These are phyloP conservation scores for Sideroxylon spinosum DNA, from an alignment of 179 eudicot genomes.

Conservation along the genomic window DNA sequence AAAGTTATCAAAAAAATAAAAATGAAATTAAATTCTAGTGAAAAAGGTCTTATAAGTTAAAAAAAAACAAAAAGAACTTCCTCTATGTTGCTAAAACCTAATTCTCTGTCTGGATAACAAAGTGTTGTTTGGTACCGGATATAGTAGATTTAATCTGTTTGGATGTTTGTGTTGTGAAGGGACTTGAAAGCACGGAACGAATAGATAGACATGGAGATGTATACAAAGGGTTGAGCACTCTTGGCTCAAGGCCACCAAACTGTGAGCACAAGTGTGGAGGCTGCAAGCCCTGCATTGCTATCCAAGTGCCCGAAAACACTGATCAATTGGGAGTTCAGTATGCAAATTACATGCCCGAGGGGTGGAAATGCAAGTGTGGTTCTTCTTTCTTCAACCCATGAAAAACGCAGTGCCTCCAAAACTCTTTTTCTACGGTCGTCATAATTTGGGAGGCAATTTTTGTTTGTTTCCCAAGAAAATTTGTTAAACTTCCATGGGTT, in stretches of 20 bases:
- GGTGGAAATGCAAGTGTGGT: slow-evolving; percentile 30
- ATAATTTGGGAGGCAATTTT: not conserved
- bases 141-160: not conserved
- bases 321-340: slow-evolving; percentile 18
- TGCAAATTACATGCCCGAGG: slow-evolving; percentile 25
- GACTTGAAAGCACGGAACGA: slow-evolving; percentile 2
- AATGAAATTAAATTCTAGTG: no score
- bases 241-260: slow-evolving; percentile 39
- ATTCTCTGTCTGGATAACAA: not conserved
- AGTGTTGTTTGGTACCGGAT: no score
- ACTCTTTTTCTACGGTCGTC: no score
- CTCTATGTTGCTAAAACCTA: not conserved
- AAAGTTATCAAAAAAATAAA: no score
- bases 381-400: slow-evolving; percentile 26
- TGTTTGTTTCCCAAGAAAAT: not conserved
- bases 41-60: no score
- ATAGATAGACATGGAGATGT: not conserved
- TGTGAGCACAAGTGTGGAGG: slow-evolving; percentile 30
- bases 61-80: no score
- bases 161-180: not conserved
- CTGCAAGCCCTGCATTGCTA: slow-evolving; percentile 27
- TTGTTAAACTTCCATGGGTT: not conserved
- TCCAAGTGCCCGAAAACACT: slow-evolving; percentile 28
- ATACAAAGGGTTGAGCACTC: slow-evolving; percentile 9
- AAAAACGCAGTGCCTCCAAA: not conserved